These are phyloP conservation scores for Pichia thaimueangensis DNA, from an alignment of 805 yeast species.

Conservation along the genomic window DNA sequence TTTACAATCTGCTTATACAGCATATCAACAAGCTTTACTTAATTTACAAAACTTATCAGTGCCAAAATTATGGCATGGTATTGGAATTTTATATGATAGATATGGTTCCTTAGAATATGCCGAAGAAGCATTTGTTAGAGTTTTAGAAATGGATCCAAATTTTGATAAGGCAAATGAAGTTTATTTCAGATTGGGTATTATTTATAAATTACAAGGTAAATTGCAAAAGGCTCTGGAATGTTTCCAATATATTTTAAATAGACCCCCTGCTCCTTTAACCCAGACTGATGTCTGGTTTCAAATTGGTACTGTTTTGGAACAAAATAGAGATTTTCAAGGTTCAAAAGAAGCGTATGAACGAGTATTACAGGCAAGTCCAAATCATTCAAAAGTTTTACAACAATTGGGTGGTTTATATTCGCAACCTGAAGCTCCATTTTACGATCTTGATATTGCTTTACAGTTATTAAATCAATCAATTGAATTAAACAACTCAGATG, in stretches of 20 bases:
- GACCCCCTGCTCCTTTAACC: slow-evolving; percentile 93
- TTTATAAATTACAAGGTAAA: slow-evolving; percentile 91
- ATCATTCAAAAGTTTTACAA: slow-evolving; percentile 92
- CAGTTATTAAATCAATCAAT: slow-evolving; percentile 78
- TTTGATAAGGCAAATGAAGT: slow-evolving; percentile 96
- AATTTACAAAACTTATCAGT: slow-evolving; percentile 90
- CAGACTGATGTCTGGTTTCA: slow-evolving; percentile 99
- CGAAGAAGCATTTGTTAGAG: slow-evolving; percentile 96
- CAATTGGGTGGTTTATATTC: slow-evolving; percentile 94
- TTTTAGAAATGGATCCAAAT: slow-evolving; percentile 89
- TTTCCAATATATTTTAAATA: slow-evolving; percentile 81
- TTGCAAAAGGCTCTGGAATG: slow-evolving; percentile 85
- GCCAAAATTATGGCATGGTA: slow-evolving; percentile 98
- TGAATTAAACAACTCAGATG: slow-evolving; percentile 85
- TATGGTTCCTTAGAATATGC: slow-evolving; percentile 96
- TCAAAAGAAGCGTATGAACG: slow-evolving; percentile 95
- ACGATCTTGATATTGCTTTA: slow-evolving; percentile 79
- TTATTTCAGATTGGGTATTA: slow-evolving; percentile 92
- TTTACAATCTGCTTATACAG: slow-evolving; percentile 88
- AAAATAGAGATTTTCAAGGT: slow-evolving; percentile 81
- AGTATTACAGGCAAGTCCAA: slow-evolving; percentile 81
- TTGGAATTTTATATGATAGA: slow-evolving; percentile 92
- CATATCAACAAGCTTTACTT: slow-evolving; percentile 92
- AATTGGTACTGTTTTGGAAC: slow-evolving; percentile 92
- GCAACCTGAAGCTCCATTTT: slow-evolving; percentile 59